Percentiles rank a stretch among this genome's conserved stretches.
phyloP scores from a whole-genome alignment of 169 alveolate genomes.

The Miamiensis avidus region DNA sequence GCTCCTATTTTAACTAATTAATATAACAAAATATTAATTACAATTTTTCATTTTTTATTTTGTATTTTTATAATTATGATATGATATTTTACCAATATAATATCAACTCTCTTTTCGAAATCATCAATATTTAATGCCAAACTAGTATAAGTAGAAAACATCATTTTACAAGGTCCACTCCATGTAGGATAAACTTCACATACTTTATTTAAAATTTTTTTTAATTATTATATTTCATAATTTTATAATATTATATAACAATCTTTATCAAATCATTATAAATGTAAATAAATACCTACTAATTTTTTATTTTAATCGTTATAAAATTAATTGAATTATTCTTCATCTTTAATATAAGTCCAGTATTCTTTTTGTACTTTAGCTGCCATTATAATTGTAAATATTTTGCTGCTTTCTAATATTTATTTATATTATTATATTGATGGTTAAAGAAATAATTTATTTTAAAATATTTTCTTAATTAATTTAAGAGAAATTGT shows the following conservation, averaged over 20 bases:
- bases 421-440: no score
- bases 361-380: not conserved
- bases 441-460: no score
- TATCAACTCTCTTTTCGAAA: slow-evolving; percentile 33
- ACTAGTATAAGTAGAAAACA: slow-evolving; percentile 21
- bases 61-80: no score
- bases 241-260: not conserved
- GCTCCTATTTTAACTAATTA: slow-evolving; percentile 7
- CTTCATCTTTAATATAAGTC: not conserved
- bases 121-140: slow-evolving; percentile 20
- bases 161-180: slow-evolving; percentile 27
- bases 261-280: no score
- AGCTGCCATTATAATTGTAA: not conserved
- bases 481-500: no score
- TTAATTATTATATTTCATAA: not conserved
- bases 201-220: not conserved
- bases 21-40: not conserved
- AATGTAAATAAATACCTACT: slow-evolving; percentile 5
- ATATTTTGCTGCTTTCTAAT: no score
- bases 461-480: no score
- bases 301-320: slow-evolving; percentile 23
- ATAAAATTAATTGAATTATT: slow-evolving; percentile 2
- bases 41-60: not conserved
- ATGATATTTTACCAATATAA: slow-evolving; percentile 9
- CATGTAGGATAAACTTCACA: slow-evolving; percentile 27